phyloP scores from a whole-genome alignment of 2,329 filamentous ascomycete genomes.

The Gliomastix tumulicola region DNA sequence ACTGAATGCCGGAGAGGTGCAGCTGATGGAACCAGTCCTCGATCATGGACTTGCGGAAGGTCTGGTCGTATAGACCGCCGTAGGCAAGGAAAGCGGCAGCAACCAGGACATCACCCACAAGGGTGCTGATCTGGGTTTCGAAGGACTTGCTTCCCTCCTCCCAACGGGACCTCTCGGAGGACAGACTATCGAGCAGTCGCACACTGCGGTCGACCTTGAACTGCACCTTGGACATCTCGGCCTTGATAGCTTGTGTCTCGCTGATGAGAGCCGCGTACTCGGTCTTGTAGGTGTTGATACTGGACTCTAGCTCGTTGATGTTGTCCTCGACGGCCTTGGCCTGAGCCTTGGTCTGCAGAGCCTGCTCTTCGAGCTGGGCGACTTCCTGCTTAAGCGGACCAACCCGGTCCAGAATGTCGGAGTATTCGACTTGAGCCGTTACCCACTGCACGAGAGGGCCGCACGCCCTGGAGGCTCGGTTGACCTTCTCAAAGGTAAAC shows the following conservation, averaged over 20 bases:
- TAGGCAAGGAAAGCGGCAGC: slow-evolving; percentile 98
- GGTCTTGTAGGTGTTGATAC: slow-evolving; percentile 90
- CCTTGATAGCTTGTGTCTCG: slow-evolving; percentile 94
- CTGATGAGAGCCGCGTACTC: slow-evolving; percentile 96
- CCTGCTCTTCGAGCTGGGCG: slow-evolving; percentile 75
- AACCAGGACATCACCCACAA: slow-evolving; percentile 91
- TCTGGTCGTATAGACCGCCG: slow-evolving; percentile 93
- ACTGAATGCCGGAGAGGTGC: slow-evolving; percentile 83
- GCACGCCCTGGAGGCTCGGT: slow-evolving; percentile 93
- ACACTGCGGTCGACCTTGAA: slow-evolving; percentile 98
- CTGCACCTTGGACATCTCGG: slow-evolving; percentile 92
- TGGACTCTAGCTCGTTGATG: slow-evolving; percentile 75
- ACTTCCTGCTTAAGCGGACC: slow-evolving; percentile 91
- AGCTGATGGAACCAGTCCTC: slow-evolving; percentile 97
- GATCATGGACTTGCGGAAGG: slow-evolving; percentile 94
- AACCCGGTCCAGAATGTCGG: slow-evolving; percentile 91
- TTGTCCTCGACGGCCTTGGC: slow-evolving; percentile 87
- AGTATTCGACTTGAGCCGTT: slow-evolving; percentile 91
- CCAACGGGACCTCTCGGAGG: slow-evolving; percentile 89
- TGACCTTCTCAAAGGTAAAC: slow-evolving; percentile 94
- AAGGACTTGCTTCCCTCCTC: slow-evolving; percentile 97
- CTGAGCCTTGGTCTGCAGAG: slow-evolving; percentile 86
- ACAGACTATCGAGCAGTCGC: slow-evolving; percentile 85
- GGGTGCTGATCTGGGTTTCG: slow-evolving; percentile 92
- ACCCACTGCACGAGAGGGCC: slow-evolving; percentile 97